phyloP scores from a whole-genome alignment of 2,329 filamentous ascomycete species.

The Beauveria medogensis region DNA sequence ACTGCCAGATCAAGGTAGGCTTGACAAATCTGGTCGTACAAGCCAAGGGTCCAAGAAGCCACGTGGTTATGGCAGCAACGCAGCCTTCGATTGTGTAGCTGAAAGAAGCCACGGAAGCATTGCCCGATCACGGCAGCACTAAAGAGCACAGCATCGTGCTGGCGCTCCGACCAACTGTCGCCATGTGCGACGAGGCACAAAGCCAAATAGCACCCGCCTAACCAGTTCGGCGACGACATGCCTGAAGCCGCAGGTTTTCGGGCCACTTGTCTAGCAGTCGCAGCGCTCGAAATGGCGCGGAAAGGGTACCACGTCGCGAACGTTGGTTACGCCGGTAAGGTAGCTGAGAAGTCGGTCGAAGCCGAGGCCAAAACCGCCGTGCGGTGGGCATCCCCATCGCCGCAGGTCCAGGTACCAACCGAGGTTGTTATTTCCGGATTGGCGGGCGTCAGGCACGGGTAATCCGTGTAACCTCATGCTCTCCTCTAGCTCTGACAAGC shows the following conservation, averaged over 20 bases:
- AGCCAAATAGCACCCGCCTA: neutral
- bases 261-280: constrained; percentile 37
- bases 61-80: neutral
- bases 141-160: neutral
- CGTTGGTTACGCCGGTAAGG: constrained; percentile 69
- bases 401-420: constrained; percentile 86
- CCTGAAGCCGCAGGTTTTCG: neutral
- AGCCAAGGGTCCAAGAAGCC: neutral
- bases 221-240: neutral
- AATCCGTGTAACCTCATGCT: constrained; percentile 66
- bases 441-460: constrained; percentile 24
- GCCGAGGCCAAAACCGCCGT: constrained; percentile 84
- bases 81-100: neutral
- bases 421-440: constrained; percentile 29
- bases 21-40: neutral
- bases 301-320: constrained; percentile 80
- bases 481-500: constrained; percentile 55
- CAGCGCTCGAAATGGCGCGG: constrained; percentile 64
- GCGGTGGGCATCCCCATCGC: constrained; percentile 83
- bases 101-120: neutral
- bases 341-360: constrained; percentile 84
- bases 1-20: neutral
- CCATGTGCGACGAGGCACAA: neutral
- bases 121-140: constrained; percentile 5
- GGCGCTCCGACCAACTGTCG: neutral